Evolutionary conservation across 768 basidiomycete genomes (phyloP).

Genomic region (Ramaria sp.): DNA sequence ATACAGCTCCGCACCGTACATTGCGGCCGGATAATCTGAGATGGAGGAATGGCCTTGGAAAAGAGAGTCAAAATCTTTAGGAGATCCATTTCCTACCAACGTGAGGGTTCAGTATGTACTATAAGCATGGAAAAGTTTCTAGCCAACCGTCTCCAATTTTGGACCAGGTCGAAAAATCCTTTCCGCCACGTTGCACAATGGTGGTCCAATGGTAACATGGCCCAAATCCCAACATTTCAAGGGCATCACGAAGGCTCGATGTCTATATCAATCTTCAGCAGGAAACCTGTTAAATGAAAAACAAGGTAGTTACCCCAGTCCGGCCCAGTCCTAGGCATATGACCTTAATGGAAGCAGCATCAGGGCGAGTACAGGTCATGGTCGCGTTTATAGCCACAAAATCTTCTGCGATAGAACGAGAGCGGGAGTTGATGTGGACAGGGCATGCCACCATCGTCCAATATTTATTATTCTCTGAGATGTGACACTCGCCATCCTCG

Average conservation of each 20-base stretch:
- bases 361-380: background rate
- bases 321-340: background rate
- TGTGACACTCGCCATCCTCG: too few species aligned
- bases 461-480: too few species aligned
- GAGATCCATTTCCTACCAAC: background rate
- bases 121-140: background rate
- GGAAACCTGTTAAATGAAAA: too few species aligned
- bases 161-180: conserved; percentile 1
- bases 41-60: background rate
- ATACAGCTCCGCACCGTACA: background rate
- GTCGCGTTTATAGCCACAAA: background rate
- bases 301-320: background rate
- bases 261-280: background rate
- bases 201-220: conserved; percentile 4
- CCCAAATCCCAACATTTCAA: background rate
- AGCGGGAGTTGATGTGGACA: too few species aligned
- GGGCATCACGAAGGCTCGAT: background rate
- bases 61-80: background rate
- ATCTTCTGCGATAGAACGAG: too few species aligned
- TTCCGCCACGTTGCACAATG: background rate
- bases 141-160: background rate
- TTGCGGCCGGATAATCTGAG: background rate
- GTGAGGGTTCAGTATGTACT: background rate
- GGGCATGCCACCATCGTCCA: too few species aligned
- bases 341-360: background rate